phyloP scores from a whole-genome alignment of 2,329 filamentous ascomycete species.

The Elsinoe fawcettii region DNA sequence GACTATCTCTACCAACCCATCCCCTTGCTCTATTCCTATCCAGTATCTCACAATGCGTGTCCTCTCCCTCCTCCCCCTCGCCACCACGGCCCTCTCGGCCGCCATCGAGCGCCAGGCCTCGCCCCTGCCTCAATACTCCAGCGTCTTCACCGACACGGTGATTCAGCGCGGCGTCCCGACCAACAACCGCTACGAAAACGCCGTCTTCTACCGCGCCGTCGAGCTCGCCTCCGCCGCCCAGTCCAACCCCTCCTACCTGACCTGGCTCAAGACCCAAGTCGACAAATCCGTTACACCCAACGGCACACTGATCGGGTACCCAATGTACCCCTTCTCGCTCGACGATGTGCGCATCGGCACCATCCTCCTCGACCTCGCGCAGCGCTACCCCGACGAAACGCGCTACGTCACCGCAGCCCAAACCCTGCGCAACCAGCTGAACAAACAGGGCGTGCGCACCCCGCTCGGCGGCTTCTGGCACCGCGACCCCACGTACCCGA shows the following conservation, averaged over 20 bases:
- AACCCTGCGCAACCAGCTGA: slow-evolving; percentile 77
- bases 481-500: slow-evolving; percentile 35
- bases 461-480: slow-evolving; percentile 31
- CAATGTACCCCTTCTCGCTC: slow-evolving; percentile 72
- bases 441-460: slow-evolving; percentile 41
- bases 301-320: slow-evolving; percentile 76
- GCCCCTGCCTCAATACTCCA: not conserved
- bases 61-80: not conserved
- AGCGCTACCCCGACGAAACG: slow-evolving; percentile 32
- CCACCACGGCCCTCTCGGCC: slow-evolving; percentile 3
- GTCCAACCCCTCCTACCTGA: not conserved
- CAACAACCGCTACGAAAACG: slow-evolving; percentile 4
- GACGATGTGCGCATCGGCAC: slow-evolving; percentile 75
- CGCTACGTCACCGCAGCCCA: slow-evolving; percentile 61
- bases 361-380: slow-evolving; percentile 76
- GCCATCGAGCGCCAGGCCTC: slow-evolving; percentile 7
- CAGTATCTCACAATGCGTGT: slow-evolving; percentile 2
- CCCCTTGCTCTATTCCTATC: not conserved
- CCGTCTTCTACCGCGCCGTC: slow-evolving; percentile 6
- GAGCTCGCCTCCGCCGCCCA: not conserved
- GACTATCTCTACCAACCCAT: not conserved
- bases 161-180: slow-evolving; percentile 8
- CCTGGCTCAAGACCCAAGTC: slow-evolving; percentile 11
- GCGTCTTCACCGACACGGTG: slow-evolving; percentile 6
- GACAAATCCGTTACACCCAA: slow-evolving; percentile 60